Evolutionary conservation across 345 rosid genomes (phyloP), one percentile per base, ranked within the genome.

Genomic region (Stellera chamaejasme): DNA sequence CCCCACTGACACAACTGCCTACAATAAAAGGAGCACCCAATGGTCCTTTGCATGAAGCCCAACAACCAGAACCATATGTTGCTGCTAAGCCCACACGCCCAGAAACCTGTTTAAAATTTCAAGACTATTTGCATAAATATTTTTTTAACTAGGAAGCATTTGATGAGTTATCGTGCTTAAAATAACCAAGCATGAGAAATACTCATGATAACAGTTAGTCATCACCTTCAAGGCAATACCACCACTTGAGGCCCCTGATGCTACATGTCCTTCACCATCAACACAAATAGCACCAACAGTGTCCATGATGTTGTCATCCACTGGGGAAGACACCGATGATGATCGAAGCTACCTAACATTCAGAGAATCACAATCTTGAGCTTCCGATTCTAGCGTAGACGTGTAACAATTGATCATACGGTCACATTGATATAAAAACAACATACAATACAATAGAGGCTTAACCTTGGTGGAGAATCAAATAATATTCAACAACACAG

Each of bases 41-140:
- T 42, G 80, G 84, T 59, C 86, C 91, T 72, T 71, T 82, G 12
- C 85, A 77, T 49, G 90, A 77, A 55, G 97, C 99, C 99, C 99
- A 93, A 59, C 97, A 89, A 36, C 99, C 99, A 43, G 90, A 81
- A 61, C 99, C 99, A 66, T 93, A 84, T 67, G 71, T 80, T 51
- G 86, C 96, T 52, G 94, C 99, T 69, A 93, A 69, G 56, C 99
- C 99, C 55, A 93, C 91, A 63, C 99, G 97, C 5, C 99, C 99
- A 43, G 84, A 69, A 36, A 84, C 80, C 99, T 93, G 79, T 57
- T 43, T 59, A 32, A 14, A 27, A 6, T 10, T 54, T 50, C 8
- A 32, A 8, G 8, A 32, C 8, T 19, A 19, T 32, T 32, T 4
- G 8, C 8, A 0, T 32, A 32, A 32, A 32, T 32, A 56, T 48